Conservation (phyloP, 768 basidiomycete species). For the Phylloporus sp. region DNA sequence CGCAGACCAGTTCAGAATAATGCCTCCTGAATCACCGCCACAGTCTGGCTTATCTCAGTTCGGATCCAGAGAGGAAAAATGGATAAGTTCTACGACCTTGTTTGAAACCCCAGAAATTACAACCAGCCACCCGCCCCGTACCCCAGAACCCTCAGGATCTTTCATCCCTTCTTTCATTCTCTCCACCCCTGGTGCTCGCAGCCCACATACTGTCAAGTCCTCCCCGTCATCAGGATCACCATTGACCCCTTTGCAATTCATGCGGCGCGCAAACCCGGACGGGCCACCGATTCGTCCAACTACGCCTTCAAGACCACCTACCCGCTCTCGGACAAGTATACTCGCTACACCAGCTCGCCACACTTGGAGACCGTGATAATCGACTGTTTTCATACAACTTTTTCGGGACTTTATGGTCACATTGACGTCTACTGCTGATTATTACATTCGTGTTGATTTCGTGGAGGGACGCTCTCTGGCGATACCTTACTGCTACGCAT, state of each 20-base stretch:
- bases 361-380: constrained; percentile 59
- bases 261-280: constrained; percentile 70
- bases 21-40: constrained; percentile 58
- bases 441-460: constrained; percentile 28
- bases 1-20: constrained; percentile 72
- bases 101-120: constrained; percentile 47
- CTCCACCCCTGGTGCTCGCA: constrained; percentile 42
- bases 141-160: constrained; percentile 59
- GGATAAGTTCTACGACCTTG: constrained; percentile 78
- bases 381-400: constrained; percentile 11
- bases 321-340: constrained; percentile 38
- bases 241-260: constrained; percentile 76
- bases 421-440: constrained; percentile 21
- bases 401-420: constrained; percentile 16
- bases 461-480: constrained; percentile 24
- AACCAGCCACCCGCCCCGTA: constrained; percentile 41
- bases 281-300: constrained; percentile 46
- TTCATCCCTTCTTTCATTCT: constrained; percentile 65
- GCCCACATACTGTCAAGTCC: constrained; percentile 43
- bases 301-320: constrained; percentile 60
- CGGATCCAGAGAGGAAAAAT: constrained; percentile 59
- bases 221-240: constrained; percentile 68
- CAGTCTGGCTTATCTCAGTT: constrained; percentile 37
- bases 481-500: constrained; percentile 20
- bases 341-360: constrained; percentile 46